phyloP scores from a whole-genome alignment of 805 yeast genomes.

The Suhomyces emberorum region DNA sequence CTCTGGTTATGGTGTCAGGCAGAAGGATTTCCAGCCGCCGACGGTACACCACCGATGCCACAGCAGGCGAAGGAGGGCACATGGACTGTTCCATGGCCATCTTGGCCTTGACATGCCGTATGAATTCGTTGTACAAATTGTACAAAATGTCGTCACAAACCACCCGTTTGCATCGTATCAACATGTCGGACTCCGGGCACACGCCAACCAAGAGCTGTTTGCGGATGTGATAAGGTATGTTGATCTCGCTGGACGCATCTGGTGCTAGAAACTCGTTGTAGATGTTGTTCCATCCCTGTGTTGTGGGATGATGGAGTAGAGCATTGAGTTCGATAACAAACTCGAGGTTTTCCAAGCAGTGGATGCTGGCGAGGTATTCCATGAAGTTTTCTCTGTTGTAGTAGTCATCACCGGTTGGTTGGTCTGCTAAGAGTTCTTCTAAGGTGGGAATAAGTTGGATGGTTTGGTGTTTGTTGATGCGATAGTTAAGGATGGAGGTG shows the following conservation, averaged over 20 bases:
- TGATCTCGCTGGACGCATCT: constrained; percentile 32
- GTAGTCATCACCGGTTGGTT: constrained; percentile 1
- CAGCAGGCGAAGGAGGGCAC: constrained; percentile 1
- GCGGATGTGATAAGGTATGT: constrained; percentile 24
- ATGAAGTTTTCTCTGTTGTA: constrained; percentile 20
- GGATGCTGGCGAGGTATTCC: constrained; percentile 24
- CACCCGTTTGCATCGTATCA: constrained; percentile 14
- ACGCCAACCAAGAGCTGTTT: constrained; percentile 16
- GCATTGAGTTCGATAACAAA: constrained; percentile 25
- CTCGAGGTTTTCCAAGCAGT: constrained; percentile 38
- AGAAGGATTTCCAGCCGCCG: constrained; percentile 20
- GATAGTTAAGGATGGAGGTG: constrained; percentile 7
- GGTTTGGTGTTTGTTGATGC: constrained; percentile 7
- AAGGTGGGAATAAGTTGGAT: constrained; percentile 16
- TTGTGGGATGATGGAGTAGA: constrained; percentile 12
- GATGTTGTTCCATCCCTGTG: constrained; percentile 24
- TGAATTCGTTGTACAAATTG: constrained; percentile 30
- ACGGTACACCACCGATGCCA: constrained; percentile 9
- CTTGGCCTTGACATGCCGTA: constrained; percentile 16
- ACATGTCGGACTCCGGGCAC: constrained; percentile 15
- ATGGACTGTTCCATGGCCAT: constrained; percentile 3
- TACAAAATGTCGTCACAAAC: constrained; percentile 29
- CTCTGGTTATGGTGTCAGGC: constrained; percentile 11
- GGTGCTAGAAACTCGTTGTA: constrained; percentile 24
- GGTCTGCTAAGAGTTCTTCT: constrained; percentile 15